These are phyloP conservation scores for Takashimella koratensis DNA, from an alignment of 1,284 basidiomycete genomes.

Conservation along the genomic window DNA sequence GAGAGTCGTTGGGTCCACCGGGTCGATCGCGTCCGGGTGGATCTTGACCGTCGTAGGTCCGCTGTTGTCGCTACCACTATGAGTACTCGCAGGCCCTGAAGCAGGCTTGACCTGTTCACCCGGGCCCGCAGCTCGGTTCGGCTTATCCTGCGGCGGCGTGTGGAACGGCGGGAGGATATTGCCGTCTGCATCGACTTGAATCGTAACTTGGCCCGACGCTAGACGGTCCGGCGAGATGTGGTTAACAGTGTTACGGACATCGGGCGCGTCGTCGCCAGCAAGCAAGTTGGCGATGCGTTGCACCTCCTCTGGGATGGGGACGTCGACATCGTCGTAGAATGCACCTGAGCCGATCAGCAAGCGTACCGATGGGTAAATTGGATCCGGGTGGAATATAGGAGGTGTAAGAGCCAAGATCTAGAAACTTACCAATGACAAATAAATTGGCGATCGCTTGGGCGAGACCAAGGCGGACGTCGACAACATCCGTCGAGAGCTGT, in stretches of 20 bases:
- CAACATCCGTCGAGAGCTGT: constrained; percentile 63
- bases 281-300: constrained; percentile 24
- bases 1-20: background rate
- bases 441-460: constrained; percentile 53
- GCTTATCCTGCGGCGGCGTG: background rate
- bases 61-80: background rate
- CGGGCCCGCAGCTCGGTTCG: background rate
- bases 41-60: background rate
- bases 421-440: constrained; percentile 39
- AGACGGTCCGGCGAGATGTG: constrained; percentile 27
- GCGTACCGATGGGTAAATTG: too few relatives aligned
- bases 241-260: constrained; percentile 36
- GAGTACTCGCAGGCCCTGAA: background rate
- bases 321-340: constrained; percentile 29
- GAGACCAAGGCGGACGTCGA: constrained; percentile 82
- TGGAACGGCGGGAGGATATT: background rate
- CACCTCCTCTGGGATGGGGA: constrained; percentile 25
- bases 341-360: too few relatives aligned
- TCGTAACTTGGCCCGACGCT: background rate
- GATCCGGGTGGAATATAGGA: constrained; percentile 2
- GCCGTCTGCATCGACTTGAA: background rate
- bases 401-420: background rate
- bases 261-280: constrained; percentile 33
- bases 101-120: background rate
- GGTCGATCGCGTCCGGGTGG: too few relatives aligned